These are phyloP conservation scores for Kwoniella bestiolae DNA, from an alignment of 768 basidiomycete genomes.

Conservation along the genomic window DNA sequence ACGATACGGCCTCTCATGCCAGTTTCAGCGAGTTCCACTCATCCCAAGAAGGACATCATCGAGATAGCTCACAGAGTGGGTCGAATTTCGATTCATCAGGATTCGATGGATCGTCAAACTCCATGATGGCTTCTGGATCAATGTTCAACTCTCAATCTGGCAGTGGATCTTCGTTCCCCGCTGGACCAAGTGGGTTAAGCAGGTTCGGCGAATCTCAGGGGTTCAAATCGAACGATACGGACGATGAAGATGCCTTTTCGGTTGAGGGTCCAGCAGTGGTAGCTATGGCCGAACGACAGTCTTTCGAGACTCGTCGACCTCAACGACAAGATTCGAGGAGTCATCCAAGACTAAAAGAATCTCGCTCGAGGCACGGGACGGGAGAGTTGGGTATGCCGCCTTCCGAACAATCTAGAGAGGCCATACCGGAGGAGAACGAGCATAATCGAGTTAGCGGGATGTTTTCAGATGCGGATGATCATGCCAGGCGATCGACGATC, in stretches of 20 bases:
- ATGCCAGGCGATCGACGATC: constrained; percentile 37
- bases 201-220: constrained; percentile 44
- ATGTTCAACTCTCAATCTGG: constrained; percentile 22
- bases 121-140: constrained; percentile 27
- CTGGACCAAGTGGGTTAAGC: constrained; percentile 46
- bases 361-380: constrained; percentile 33
- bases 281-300: constrained; percentile 50
- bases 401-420: constrained; percentile 24
- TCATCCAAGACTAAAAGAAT: constrained; percentile 33
- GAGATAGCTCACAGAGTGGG: constrained; percentile 15
- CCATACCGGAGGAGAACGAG: constrained; percentile 14
- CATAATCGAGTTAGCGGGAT: constrained; percentile 30
- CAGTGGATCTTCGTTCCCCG: constrained; percentile 38
- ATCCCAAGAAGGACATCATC: constrained; percentile 22
- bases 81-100: constrained; percentile 15
- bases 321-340: constrained; percentile 25
- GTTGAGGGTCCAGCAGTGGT: constrained; percentile 48
- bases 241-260: constrained; percentile 42
- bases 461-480: constrained; percentile 51
- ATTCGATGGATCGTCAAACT: constrained; percentile 25
- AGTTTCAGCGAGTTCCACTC: constrained; percentile 52
- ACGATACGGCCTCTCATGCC: constrained; percentile 39
- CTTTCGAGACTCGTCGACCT: constrained; percentile 48
- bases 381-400: constrained; percentile 23
- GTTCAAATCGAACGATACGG: constrained; percentile 50